These are phyloP conservation scores for Amniculicola lignicola DNA, from an alignment of 495 filamentous ascomycete species.

Conservation along the genomic window DNA sequence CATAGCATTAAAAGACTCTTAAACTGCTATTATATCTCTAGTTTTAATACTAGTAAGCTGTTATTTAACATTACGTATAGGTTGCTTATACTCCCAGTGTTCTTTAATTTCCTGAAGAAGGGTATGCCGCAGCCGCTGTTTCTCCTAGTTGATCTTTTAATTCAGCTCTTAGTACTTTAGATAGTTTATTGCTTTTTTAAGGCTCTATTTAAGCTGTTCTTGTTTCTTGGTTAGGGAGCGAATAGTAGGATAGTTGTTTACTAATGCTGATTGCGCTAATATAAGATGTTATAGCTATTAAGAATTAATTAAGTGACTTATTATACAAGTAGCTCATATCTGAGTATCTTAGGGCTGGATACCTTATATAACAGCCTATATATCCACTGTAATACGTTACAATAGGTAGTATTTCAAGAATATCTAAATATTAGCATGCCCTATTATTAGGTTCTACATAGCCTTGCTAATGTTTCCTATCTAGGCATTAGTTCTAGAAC, in stretches of 20 bases:
- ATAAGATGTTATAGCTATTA: slow-evolving; percentile 33
- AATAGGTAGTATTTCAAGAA: no score
- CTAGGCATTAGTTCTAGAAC: slow-evolving; percentile 2
- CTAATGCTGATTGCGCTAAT: slow-evolving; percentile 29
- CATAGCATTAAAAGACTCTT: slow-evolving; percentile 7
- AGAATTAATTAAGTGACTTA: slow-evolving; percentile 44
- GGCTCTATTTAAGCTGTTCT: slow-evolving; percentile 22
- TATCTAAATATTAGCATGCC: no score
- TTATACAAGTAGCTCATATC: slow-evolving; percentile 39
- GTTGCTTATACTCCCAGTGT: slow-evolving; percentile 36
- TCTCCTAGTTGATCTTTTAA: slow-evolving; percentile 25
- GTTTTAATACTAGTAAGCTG: slow-evolving; percentile 33
- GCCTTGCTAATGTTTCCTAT: slow-evolving; percentile 41
- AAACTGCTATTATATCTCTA: slow-evolving; percentile 1
- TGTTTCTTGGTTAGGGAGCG: slow-evolving; percentile 12
- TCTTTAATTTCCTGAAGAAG: slow-evolving; percentile 34
- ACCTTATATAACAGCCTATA: slow-evolving; percentile 38
- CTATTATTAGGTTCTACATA: slow-evolving; percentile 45
- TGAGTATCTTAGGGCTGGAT: slow-evolving; percentile 37
- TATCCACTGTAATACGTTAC: slow-evolving; percentile 40
- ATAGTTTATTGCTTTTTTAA: slow-evolving; percentile 9
- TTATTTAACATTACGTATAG: slow-evolving; percentile 36
- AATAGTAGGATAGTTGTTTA: slow-evolving; percentile 27
- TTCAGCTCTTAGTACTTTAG: slow-evolving; percentile 20
- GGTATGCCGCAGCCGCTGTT: slow-evolving; percentile 31